A percentile compares a stretch with the other conserved stretches of the same genome.
Conservation (phyloP, 1,139 yeast genomes). For the Zygosaccharomyces pseudobailii region DNA sequence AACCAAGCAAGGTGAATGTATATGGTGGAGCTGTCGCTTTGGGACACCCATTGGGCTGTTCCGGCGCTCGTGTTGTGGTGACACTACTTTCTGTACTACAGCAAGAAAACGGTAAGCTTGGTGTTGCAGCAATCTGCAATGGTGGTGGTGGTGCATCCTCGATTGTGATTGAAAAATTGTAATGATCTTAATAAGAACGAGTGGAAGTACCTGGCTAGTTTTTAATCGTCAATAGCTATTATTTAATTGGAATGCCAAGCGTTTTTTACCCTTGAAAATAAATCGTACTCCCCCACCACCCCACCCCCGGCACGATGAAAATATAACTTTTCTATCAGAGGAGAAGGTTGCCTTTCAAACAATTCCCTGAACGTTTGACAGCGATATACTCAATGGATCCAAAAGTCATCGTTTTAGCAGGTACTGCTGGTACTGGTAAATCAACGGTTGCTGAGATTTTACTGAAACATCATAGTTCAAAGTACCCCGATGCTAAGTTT, state of each 20-base stretch:
- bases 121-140: slow-evolving; percentile 94
- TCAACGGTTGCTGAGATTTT: slow-evolving; percentile 66
- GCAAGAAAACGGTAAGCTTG: slow-evolving; percentile 84
- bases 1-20: slow-evolving; percentile 71
- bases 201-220: not conserved
- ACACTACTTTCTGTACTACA: slow-evolving; percentile 71
- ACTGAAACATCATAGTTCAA: slow-evolving; percentile 28
- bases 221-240: not conserved
- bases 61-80: slow-evolving; percentile 92
- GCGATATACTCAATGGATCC: slow-evolving; percentile 6
- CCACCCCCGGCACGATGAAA: not conserved
- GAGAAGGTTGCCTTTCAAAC: not conserved
- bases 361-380: not conserved
- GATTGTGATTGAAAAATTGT: slow-evolving; percentile 59
- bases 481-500: slow-evolving; percentile 44
- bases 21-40: slow-evolving; percentile 98
- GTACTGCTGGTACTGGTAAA: slow-evolving; percentile 95
- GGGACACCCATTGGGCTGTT: slow-evolving; percentile 96
- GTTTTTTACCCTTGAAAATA: not conserved
- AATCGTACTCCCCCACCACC: not conserved
- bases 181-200: not conserved
- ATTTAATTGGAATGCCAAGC: not conserved
- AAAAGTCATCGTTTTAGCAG: slow-evolving; percentile 53
- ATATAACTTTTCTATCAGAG: not conserved
- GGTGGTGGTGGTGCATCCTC: slow-evolving; percentile 99